Base-by-base conservation (phyloP, 192 early-diverging fungal species). In the Backusella parvicylindrica region DNA sequence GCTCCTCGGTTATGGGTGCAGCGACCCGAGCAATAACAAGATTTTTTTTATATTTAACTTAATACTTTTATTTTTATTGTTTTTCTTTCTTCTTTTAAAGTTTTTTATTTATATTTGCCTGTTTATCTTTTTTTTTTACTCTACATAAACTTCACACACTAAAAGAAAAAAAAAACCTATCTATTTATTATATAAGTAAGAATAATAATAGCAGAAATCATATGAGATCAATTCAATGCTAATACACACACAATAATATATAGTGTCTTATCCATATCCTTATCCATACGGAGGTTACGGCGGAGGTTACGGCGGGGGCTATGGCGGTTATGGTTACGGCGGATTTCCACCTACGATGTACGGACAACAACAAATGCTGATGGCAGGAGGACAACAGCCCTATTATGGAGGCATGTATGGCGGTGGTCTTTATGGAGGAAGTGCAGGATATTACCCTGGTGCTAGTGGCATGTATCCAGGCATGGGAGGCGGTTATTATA, bases 391-490 rank as follows among this genome's bases (percentile, higher is more conserved):
- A 3, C 18, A 11, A 18, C 32, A 38, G n/a, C 36, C 66, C 3
- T 37, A 68, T 26, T 68, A 68, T 23, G 32, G 36, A 37, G n/a
- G 21, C 66, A 68, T 23, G 66, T 35, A 68, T 26, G 66, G 66
- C 9, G 36, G 53, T 2, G 36, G 53, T 28, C 1, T 13, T 2
- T 68, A 68, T 2, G 66, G 66, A 15, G 64, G 32, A 16, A 35
- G 64, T 8, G 66, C 33, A 68, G 66, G 66, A 68, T 68, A 68
- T 38, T 68, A 68, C n/a, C 66, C 66, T 8, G 6, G 12, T 1
- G 35, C n/a, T n/a, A n/a, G 65, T 23, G 33, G 18, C 36, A 35
- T 33, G 31, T 33, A 35, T 35, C 32, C 33, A 21, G 33, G 65
- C 33, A 35, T 33, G 32, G 18, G 36, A 9, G 35, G 66, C 21